These are phyloP conservation scores for Ustilago crameri DNA, from an alignment of 1,284 basidiomycete species.

Conservation along the genomic window DNA sequence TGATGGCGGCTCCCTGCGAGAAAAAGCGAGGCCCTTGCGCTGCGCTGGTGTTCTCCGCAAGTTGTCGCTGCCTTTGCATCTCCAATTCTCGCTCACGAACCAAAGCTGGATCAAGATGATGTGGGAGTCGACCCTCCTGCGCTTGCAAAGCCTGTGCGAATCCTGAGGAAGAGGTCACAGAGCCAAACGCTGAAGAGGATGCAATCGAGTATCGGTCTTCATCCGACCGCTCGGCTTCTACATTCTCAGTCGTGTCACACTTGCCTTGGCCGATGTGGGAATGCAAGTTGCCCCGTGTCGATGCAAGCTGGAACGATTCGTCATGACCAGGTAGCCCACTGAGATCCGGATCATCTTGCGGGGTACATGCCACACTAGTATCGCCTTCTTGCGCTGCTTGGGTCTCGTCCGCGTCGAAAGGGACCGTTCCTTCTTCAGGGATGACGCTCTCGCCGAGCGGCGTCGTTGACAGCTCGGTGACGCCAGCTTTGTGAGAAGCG, in stretches of 20 bases:
- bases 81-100: conserved; percentile 35
- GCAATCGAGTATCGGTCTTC: conserved; percentile 51
- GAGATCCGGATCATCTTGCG: conserved; percentile 1
- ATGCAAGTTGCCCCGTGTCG: background rate
- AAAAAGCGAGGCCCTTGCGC: conserved; percentile 51
- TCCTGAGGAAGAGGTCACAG: conserved; percentile 37
- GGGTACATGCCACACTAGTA: conserved; percentile 7
- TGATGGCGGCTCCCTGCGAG: conserved; percentile 58
- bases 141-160: conserved; percentile 19
- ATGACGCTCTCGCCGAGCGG: conserved; percentile 38
- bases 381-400: conserved; percentile 5
- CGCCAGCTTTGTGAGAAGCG: background rate
- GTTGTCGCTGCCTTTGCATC: conserved; percentile 27
- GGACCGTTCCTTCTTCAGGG: conserved; percentile 24
- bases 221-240: conserved; percentile 30
- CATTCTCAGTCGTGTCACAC: conserved; percentile 1
- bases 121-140: conserved; percentile 11
- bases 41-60: conserved; percentile 50
- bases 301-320: background rate
- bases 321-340: background rate
- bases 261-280: conserved; percentile 4
- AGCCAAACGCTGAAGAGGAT: conserved; percentile 49
- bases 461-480: conserved; percentile 8
- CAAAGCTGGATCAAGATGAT: conserved; percentile 14
- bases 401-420: conserved; percentile 3